Evolutionary conservation across 129 eudicot genomes (phyloP).

Genomic region (Lonicera japonica): DNA sequence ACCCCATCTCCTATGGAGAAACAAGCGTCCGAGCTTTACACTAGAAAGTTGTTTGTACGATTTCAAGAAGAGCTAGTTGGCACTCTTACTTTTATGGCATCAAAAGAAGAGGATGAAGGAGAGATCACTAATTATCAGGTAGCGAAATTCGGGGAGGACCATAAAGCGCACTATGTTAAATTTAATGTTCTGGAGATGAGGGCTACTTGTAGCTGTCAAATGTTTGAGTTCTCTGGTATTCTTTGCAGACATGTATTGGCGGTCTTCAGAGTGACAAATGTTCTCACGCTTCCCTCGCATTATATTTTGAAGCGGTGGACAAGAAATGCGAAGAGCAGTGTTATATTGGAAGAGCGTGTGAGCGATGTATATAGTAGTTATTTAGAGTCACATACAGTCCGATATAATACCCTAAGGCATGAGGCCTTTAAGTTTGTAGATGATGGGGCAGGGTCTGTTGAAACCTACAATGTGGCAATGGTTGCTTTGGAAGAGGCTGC

Average conservation of each 20-base stretch:
- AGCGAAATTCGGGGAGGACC: conserved; percentile 57
- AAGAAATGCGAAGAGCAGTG: conserved; percentile 50
- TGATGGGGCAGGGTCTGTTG: conserved; percentile 53
- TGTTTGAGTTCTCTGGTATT: conserved; percentile 64
- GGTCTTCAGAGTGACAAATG: conserved; percentile 64
- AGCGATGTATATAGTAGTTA: conserved; percentile 30
- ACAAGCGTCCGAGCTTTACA: conserved; percentile 61
- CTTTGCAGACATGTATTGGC: conserved; percentile 59
- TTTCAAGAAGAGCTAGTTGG: conserved; percentile 62
- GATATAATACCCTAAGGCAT: conserved; percentile 48
- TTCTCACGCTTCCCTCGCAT: conserved; percentile 52
- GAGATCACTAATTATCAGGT: conserved; percentile 45
- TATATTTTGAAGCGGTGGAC: conserved; percentile 55
- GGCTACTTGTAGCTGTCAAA: conserved; percentile 59
- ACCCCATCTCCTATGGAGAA: conserved; percentile 74
- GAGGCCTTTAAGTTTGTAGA: conserved; percentile 56
- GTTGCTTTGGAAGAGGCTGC: conserved; percentile 53
- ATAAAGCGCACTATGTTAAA: conserved; percentile 40
- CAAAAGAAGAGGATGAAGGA: conserved; percentile 48
- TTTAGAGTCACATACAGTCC: conserved; percentile 41
- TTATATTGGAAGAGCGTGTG: conserved; percentile 43
- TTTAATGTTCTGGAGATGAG: conserved; percentile 47
- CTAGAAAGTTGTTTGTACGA: conserved; percentile 44
- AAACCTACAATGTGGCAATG: conserved; percentile 45
- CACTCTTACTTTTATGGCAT: conserved; percentile 56